phyloP scores from a whole-genome alignment of 2,329 filamentous ascomycete genomes.

The Fusarium nisikadoi region DNA sequence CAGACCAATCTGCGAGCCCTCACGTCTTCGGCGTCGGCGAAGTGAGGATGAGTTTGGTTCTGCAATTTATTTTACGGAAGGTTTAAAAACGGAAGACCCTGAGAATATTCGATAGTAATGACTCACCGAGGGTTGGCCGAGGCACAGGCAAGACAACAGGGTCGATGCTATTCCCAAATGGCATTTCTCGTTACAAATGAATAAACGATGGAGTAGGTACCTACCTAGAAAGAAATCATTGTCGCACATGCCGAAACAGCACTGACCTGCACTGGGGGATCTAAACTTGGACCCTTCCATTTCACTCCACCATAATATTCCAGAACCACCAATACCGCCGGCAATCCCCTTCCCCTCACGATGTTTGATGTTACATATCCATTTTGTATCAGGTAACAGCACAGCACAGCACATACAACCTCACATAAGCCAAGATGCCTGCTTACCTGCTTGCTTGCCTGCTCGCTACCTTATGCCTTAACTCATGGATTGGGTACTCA shows the following conservation, averaged over 20 bases:
- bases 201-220: not conserved
- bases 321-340: constrained; percentile 21
- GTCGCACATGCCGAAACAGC: constrained; percentile 2
- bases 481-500: constrained; percentile 26
- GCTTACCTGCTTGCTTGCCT: not conserved
- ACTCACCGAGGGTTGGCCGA: constrained; percentile 21
- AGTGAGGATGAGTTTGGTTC: constrained; percentile 29
- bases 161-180: constrained; percentile 15
- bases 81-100: constrained; percentile 6
- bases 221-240: not conserved
- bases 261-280: not conserved
- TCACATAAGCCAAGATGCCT: constrained; percentile 4
- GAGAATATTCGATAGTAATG: not conserved
- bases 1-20: constrained; percentile 43
- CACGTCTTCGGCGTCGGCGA: constrained; percentile 41
- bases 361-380: constrained; percentile 4
- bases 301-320: constrained; percentile 6
- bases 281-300: constrained; percentile 1
- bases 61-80: not conserved
- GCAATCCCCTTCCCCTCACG: constrained; percentile 20
- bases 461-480: not conserved
- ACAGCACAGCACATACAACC: constrained; percentile 23
- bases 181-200: not conserved
- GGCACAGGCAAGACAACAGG: not conserved
- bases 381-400: constrained; percentile 32